phyloP scores from a whole-genome alignment of 768 basidiomycete genomes.

The Lactarius sanguifluus region DNA sequence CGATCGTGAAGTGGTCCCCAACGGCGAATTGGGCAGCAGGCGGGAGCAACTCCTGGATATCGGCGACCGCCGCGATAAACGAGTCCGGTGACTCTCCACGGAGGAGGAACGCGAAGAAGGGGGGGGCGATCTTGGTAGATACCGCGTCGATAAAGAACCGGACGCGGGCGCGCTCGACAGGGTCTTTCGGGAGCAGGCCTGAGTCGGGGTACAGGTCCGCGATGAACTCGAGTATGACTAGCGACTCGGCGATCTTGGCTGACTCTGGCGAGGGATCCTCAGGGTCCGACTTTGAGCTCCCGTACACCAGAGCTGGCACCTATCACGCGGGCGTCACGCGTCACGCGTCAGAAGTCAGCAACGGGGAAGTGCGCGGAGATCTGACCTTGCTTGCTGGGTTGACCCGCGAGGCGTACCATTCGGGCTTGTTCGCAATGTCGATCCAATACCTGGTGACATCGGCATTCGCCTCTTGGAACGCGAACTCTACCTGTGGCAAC shows the following conservation, averaged over 20 bases:
- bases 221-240: slow-evolving; percentile 60
- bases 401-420: slow-evolving; percentile 61
- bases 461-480: slow-evolving; percentile 53
- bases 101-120: slow-evolving; percentile 37
- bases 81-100: slow-evolving; percentile 40
- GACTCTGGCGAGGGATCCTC: slow-evolving; percentile 55
- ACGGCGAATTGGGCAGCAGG: slow-evolving; percentile 41
- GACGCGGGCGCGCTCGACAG: slow-evolving; percentile 51
- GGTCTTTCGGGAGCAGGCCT: slow-evolving; percentile 50
- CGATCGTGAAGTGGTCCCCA: slow-evolving; percentile 50
- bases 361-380: not conserved
- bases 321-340: no score
- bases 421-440: slow-evolving; percentile 62
- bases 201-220: slow-evolving; percentile 53
- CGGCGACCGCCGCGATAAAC: slow-evolving; percentile 45
- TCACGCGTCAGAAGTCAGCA: not conserved
- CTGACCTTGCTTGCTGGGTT: slow-evolving; percentile 64
- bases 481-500: slow-evolving; percentile 49
- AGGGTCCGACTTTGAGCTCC: slow-evolving; percentile 52
- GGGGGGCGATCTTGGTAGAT: slow-evolving; percentile 43
- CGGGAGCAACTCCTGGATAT: slow-evolving; percentile 49
- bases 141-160: slow-evolving; percentile 60
- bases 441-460: slow-evolving; percentile 51
- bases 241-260: slow-evolving; percentile 57
- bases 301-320: slow-evolving; percentile 61